Base-by-base conservation (phyloP, 208 protist genomes). In the Wallacemonas sp. region DNA sequence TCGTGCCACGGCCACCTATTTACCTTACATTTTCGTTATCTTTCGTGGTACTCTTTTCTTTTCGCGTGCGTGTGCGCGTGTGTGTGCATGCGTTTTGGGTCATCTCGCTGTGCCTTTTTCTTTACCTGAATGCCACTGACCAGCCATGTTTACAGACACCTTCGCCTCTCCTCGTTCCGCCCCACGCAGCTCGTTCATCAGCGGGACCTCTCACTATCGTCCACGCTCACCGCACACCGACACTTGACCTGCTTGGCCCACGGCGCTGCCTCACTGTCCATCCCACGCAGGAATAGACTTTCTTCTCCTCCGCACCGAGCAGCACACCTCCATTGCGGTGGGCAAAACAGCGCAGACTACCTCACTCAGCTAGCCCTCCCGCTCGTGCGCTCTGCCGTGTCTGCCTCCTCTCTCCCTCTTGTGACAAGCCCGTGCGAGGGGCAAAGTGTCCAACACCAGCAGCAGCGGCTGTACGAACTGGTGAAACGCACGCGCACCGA, bases 381-480 rank as follows among this genome's bases (percentile, higher is more conserved):
- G 36, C 14, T 14, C 9, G 6, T 41, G 36, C 36, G 36, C 36
- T 14, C 14, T 41, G 9, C 36, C 14, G 36, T 41, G 36, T 41
- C 36, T 6, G 36, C 36, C n/a, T n/a, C n/a, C n/a, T n/a, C n/a
- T n/a, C n/a, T n/a, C n/a, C n/a, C n/a, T 12, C 34, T 45, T 65
- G 44, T 46, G 19, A 34, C 14, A 2, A 4, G 41, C 6, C n/a
- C 24, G 2, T 12, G 49, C 5, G 28, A 9, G 5, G 22, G 3
- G 15, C 24, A 6, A n/a, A 36, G 41, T 31, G 51, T 15, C 42
- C n/a, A n/a, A 9, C 15, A 46, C 47, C 36, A 41, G 34, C 34
- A 69, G 51, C 49, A 38, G 26, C 9, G 30, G 51, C 54, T 45
- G 38, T 59, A 69, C 14, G 34, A 55, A 21, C 30, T 62, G 38